Evolutionary conservation across 164 flowering plant species (phyloP).

Genomic region (Magnolia changhungtana): DNA sequence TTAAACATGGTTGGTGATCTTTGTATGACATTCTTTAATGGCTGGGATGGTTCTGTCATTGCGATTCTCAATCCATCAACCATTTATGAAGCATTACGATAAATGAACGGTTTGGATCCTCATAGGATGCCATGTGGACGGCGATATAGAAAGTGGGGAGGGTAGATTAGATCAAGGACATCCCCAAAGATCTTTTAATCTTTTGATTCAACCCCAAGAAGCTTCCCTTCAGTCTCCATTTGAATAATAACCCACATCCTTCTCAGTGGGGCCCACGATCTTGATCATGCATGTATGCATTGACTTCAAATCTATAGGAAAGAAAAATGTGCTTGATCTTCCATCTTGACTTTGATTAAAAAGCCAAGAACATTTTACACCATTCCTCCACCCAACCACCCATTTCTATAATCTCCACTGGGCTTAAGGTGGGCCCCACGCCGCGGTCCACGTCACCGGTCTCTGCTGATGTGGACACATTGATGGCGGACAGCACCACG

Average conservation of each 20-base stretch:
- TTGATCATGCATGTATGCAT: conserved; percentile 2
- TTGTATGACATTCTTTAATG: too few species aligned
- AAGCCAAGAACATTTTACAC: neutral
- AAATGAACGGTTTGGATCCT: too few species aligned
- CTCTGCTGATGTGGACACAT: neutral
- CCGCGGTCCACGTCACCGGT: neutral
- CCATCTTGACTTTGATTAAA: conserved; percentile 7
- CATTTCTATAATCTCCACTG: neutral
- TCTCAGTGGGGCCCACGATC: neutral
- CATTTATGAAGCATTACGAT: too few species aligned
- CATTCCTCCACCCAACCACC: neutral
- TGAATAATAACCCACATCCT: conserved; percentile 5
- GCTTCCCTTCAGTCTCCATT: neutral
- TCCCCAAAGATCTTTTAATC: neutral
- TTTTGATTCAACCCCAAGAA: neutral
- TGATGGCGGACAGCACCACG: conserved; percentile 3
- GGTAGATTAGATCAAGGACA: too few species aligned
- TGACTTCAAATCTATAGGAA: neutral
- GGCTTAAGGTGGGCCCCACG: neutral
- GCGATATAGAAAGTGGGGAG: too few species aligned
- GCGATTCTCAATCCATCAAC: too few species aligned
- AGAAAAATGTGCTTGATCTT: neutral
- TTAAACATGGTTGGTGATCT: too few species aligned
- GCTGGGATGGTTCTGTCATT: too few species aligned
- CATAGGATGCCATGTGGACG: too few species aligned